Conservation (phyloP, 345 rosid genomes). For the Ailanthus altissimus region DNA sequence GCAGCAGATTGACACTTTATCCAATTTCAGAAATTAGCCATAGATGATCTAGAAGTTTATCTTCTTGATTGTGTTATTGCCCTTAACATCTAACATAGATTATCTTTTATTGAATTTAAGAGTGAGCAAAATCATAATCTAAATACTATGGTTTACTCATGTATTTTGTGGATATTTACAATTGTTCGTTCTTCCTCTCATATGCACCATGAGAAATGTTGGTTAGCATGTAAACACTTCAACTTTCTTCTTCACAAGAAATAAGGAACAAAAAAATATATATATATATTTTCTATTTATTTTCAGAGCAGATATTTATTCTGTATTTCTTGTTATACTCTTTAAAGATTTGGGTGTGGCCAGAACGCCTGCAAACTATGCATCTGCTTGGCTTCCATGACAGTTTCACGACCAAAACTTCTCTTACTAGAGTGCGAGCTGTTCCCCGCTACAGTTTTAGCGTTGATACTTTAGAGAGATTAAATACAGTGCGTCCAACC, state of each 20-base stretch:
- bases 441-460: conserved; percentile 84
- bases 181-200: background rate
- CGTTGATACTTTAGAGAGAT: conserved; percentile 60
- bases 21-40: background rate
- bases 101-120: background rate
- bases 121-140: background rate
- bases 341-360: conserved; percentile 90
- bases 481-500: conserved; percentile 64
- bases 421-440: conserved; percentile 75
- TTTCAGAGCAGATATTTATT: conserved; percentile 1
- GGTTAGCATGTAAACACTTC: background rate
- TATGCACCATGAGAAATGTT: background rate
- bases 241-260: background rate
- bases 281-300: background rate
- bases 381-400: conserved; percentile 70
- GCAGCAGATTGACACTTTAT: background rate
- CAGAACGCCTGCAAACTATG: conserved; percentile 80
- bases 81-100: background rate
- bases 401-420: conserved; percentile 69
- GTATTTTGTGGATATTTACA: background rate
- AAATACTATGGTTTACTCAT: conserved; percentile 5
- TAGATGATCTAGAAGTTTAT: background rate
- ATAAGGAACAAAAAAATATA: background rate
- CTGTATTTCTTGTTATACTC: conserved; percentile 19
- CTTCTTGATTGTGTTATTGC: background rate